Percentiles rank a stretch among this genome's conserved stretches.
These are phyloP conservation scores for Coemansia sp. DNA, from an alignment of 192 early-diverging fungal genomes.

Conservation along the genomic window DNA sequence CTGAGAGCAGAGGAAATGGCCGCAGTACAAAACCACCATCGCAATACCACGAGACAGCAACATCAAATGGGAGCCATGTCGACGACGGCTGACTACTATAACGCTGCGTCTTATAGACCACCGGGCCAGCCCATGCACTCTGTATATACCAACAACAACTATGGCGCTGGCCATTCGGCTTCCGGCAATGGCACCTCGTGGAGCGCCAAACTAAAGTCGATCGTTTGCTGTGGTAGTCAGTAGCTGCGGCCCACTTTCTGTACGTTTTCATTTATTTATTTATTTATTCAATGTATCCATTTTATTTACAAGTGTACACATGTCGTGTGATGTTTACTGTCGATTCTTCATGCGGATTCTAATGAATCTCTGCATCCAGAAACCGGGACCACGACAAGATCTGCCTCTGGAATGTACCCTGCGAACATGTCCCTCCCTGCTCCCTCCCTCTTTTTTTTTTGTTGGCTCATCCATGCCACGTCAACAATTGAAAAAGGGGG, in stretches of 20 bases:
- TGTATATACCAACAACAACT: conserved; percentile 42
- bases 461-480: neutral
- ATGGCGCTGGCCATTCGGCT: conserved; percentile 8
- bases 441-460: neutral
- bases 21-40: conserved; percentile 31
- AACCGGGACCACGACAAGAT: neutral
- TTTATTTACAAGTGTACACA: neutral
- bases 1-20: conserved; percentile 52
- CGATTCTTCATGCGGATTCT: neutral
- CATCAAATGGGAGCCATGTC: conserved; percentile 16
- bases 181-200: conserved; percentile 22
- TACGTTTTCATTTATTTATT: conserved; percentile 6
- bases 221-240: conserved; percentile 36
- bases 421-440: neutral
- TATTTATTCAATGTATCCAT: conserved; percentile 12
- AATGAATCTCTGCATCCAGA: neutral
- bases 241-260: neutral
- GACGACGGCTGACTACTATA: conserved; percentile 46
- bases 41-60: conserved; percentile 18
- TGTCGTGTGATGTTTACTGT: conserved; percentile 5
- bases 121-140: conserved; percentile 29
- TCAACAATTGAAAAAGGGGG: neutral
- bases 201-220: conserved; percentile 17
- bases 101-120: conserved; percentile 45
- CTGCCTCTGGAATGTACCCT: conserved; percentile 1